Percentiles rank a stretch among this genome's conserved stretches.
These are phyloP conservation scores for Pisolithus microcarpus DNA, from an alignment of 768 basidiomycete genomes.

Conservation along the genomic window DNA sequence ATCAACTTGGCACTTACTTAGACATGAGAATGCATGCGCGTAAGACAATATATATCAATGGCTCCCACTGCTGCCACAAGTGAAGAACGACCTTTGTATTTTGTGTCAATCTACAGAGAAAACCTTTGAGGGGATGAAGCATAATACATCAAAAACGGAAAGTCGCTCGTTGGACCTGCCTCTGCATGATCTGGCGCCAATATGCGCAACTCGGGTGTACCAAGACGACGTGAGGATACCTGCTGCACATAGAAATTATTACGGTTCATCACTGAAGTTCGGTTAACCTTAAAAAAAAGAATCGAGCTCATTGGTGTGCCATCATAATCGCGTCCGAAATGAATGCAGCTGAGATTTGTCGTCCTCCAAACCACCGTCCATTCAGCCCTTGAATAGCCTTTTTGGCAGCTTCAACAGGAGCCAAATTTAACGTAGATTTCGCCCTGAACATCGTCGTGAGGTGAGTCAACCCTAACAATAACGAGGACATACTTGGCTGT, in stretches of 20 bases:
- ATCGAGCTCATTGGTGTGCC: conserved; percentile 61
- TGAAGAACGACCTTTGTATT: conserved; percentile 11
- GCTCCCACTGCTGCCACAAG: conserved; percentile 14
- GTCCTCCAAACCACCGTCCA: conserved; percentile 95
- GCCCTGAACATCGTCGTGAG: conserved; percentile 47
- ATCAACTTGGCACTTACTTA: conserved; percentile 4
- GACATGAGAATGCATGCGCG: neutral
- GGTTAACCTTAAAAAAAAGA: conserved; percentile 16
- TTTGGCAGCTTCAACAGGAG: conserved; percentile 67
- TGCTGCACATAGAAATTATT: conserved; percentile 29
- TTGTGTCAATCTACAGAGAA: conserved; percentile 26
- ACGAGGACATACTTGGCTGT: conserved; percentile 67
- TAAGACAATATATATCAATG: conserved; percentile 2
- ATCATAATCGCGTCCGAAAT: conserved; percentile 94
- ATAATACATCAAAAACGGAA: conserved; percentile 23
- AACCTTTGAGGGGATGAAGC: conserved; percentile 28
- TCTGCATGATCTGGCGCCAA: conserved; percentile 25
- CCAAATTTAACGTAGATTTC: conserved; percentile 96
- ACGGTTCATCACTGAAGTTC: conserved; percentile 14
- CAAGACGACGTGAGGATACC: conserved; percentile 17
- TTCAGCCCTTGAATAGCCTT: conserved; percentile 86
- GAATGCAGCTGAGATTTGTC: conserved; percentile 78
- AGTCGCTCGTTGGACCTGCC: conserved; percentile 34
- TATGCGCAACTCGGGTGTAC: conserved; percentile 27
- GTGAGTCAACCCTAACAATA: neutral